These are phyloP conservation scores for Penicillium hesseltinei DNA, from an alignment of 2,329 filamentous ascomycete species.

Conservation along the genomic window DNA sequence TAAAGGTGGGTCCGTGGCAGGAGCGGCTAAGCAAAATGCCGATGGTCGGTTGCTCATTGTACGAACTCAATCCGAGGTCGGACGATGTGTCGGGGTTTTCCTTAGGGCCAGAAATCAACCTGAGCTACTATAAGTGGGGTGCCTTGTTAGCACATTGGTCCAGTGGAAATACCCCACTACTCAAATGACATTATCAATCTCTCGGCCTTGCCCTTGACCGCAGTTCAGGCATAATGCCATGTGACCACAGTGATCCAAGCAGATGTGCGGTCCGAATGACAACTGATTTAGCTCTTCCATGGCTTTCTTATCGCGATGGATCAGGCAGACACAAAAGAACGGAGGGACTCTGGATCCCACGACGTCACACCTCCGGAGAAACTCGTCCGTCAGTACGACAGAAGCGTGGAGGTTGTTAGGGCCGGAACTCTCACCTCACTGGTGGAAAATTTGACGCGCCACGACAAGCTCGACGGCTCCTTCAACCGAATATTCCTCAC, in stretches of 20 bases:
- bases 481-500: constrained; percentile 96
- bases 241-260: neutral
- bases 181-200: neutral
- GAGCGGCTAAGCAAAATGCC: constrained; percentile 1
- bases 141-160: neutral
- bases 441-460: constrained; percentile 87
- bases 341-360: constrained; percentile 6
- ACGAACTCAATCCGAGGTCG: neutral
- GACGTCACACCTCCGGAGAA: constrained; percentile 10
- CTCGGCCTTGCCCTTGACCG: neutral
- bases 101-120: neutral
- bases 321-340: neutral
- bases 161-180: neutral
- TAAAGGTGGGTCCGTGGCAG: neutral
- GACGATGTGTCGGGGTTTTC: neutral
- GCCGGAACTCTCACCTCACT: constrained; percentile 75
- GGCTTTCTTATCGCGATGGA: neutral
- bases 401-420: constrained; percentile 16
- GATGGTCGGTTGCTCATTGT: neutral
- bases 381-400: constrained; percentile 10
- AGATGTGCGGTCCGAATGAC: neutral
- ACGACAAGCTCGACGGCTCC: constrained; percentile 84
- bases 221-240: neutral
- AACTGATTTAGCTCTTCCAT: neutral
- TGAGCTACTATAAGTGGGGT: neutral